Conservation (phyloP, 2,329 filamentous ascomycete species). For the Trichophyton equinum region DNA sequence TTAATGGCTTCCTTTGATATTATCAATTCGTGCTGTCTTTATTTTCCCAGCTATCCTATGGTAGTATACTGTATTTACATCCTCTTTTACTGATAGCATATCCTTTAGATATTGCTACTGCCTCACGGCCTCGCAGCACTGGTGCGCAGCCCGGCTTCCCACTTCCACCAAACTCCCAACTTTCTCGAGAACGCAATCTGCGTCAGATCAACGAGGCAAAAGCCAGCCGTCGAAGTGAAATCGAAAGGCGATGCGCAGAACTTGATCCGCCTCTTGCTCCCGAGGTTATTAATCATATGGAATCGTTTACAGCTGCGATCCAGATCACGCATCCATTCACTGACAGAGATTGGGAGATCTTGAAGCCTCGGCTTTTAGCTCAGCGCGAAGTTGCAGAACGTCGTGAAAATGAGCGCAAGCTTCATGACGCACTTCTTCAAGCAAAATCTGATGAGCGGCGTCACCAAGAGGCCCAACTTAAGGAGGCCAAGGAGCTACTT, state of each 20-base stretch:
- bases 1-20: neutral
- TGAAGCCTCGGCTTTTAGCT: slow-evolving; percentile 54
- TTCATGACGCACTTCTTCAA: slow-evolving; percentile 33
- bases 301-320: slow-evolving; percentile 61
- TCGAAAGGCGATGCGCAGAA: slow-evolving; percentile 55
- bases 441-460: slow-evolving; percentile 37
- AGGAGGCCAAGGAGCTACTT: slow-evolving; percentile 45
- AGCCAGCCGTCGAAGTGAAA: slow-evolving; percentile 52
- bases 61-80: neutral
- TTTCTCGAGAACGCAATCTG: slow-evolving; percentile 40
- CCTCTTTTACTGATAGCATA: neutral
- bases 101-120: neutral
- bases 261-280: slow-evolving; percentile 54
- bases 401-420: slow-evolving; percentile 40
- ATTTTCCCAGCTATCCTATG: neutral
- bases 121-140: neutral
- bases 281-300: slow-evolving; percentile 53
- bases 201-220: slow-evolving; percentile 54
- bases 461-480: slow-evolving; percentile 38
- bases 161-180: slow-evolving; percentile 8
- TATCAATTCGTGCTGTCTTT: neutral
- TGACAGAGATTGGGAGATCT: slow-evolving; percentile 55
- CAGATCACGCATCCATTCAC: slow-evolving; percentile 56
- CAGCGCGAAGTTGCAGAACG: slow-evolving; percentile 55
- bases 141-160: neutral